Evolutionary conservation across 2,329 filamentous ascomycete genomes (phyloP), one percentile per base, ranked within the genome.

Genomic region (Phaeosphaeria sp.): DNA sequence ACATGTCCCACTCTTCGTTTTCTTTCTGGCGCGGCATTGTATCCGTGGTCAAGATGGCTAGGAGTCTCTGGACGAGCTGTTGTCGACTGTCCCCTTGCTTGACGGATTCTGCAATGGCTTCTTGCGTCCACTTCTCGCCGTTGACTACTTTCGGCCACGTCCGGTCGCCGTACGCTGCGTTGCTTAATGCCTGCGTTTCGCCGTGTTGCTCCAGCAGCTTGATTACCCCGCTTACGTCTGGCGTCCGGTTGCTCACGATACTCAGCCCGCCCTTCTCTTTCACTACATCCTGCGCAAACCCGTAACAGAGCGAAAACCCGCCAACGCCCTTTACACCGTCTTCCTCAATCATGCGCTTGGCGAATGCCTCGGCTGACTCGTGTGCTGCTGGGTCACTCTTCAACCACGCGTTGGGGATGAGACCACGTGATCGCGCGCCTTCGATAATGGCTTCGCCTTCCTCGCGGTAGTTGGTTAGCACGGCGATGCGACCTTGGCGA

Each of bases 381-480:
- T 69, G 50, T 4, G 58, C 64, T 15, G 56, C 47, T 1, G 72
- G 73, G 9, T 72, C 64, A 15, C 80, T 76, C 10, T 81, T 82
- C 15, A 89, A 73, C 74, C 84, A 89, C n/a, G 81, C 81, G 59
- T 85, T 87, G 25, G 87, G 84, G 43, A 89, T 87, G 9, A 80
- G 78, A 1, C 87, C 87, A 23, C 87, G 81, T 60, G 84, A 87
- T 42, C 83, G 82, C 44, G 75, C 73, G 48, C 76, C 76, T 46
- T 80, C 71, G 23, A 82, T 72, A 18, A 82, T 75, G 22, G 77
- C 75, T 25, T 72, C 66, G 33, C 66, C 69, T 43, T 82, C 77
- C 71, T 89, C 87, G 41, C 85, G 84, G 70, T 87, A 89, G 73
- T 89, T 89, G 50, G 87, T 89, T 30, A 89, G 79, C 6, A 87